Percentiles rank a stretch among this genome's conserved stretches.
phyloP scores from a whole-genome alignment of 345 rosid species.

The Mallotus nudiflorus region DNA sequence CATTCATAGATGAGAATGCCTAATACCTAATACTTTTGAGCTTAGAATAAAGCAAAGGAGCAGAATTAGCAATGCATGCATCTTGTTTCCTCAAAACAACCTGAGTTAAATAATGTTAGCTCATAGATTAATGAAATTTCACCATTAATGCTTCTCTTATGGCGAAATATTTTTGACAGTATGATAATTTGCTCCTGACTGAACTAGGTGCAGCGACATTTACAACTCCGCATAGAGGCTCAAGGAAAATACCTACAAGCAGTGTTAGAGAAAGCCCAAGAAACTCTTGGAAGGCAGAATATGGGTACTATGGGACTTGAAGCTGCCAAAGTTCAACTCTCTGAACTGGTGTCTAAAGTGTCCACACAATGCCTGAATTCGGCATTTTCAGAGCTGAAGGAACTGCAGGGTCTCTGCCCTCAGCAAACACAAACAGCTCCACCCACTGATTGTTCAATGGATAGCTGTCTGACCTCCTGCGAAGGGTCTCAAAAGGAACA shows the following conservation, averaged over 20 bases:
- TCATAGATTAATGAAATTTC: not conserved
- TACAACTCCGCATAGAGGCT: constrained; percentile 37
- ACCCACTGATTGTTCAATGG: constrained; percentile 72
- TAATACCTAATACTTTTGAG: no score
- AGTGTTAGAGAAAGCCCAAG: constrained; percentile 39
- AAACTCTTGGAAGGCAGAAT: constrained; percentile 40
- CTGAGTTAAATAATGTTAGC: no score
- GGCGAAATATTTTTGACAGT: constrained; percentile 19
- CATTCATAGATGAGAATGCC: not conserved
- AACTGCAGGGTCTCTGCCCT: constrained; percentile 52
- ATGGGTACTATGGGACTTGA: constrained; percentile 33
- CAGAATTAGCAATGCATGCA: not conserved
- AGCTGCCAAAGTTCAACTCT: constrained; percentile 36
- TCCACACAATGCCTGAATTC: constrained; percentile 61
- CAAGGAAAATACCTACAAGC: constrained; percentile 39
- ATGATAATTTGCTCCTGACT: constrained; percentile 29
- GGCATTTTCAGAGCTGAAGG: constrained; percentile 64
- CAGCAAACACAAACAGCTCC: constrained; percentile 54
- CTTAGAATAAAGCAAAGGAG: not conserved
- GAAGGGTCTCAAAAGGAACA: constrained; percentile 70
- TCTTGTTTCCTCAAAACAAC: not conserved
- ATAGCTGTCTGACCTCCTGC: constrained; percentile 82
- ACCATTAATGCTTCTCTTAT: not conserved
- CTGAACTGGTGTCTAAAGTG: constrained; percentile 34
- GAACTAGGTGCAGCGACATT: constrained; percentile 43